These are phyloP conservation scores for Crithidia bombi DNA, from an alignment of 208 protist genomes.

Conservation along the genomic window DNA sequence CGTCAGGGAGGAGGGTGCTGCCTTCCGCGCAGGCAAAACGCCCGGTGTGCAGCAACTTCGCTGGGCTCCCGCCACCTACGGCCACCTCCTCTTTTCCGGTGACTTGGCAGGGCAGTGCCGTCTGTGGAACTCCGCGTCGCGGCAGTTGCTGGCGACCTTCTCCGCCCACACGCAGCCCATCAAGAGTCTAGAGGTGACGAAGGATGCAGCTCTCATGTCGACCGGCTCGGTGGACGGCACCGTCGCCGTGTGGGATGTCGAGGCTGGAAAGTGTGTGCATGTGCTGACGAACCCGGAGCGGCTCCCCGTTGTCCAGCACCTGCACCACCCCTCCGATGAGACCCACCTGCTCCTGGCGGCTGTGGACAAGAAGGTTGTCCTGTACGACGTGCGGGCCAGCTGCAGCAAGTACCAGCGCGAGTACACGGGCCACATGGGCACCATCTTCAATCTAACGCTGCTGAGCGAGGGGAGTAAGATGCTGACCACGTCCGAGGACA, in stretches of 20 bases:
- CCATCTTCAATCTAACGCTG: slow-evolving; percentile 96
- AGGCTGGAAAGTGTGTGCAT: slow-evolving; percentile 72
- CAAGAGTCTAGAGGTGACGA: slow-evolving; percentile 90
- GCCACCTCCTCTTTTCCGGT: slow-evolving; percentile 94
- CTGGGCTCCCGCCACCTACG: slow-evolving; percentile 91
- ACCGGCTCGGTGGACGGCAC: slow-evolving; percentile 90
- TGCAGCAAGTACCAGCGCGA: slow-evolving; percentile 70
- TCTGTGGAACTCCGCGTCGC: slow-evolving; percentile 88
- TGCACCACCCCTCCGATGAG: slow-evolving; percentile 73
- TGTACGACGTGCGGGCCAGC: slow-evolving; percentile 91
- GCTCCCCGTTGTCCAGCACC: slow-evolving; percentile 71
- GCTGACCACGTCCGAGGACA: slow-evolving; percentile 96
- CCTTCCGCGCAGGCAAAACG: not conserved
- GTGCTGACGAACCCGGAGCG: slow-evolving; percentile 74
- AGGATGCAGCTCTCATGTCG: slow-evolving; percentile 89
- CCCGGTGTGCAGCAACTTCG: slow-evolving; percentile 88
- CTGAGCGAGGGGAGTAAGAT: slow-evolving; percentile 93
- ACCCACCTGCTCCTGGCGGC: slow-evolving; percentile 61
- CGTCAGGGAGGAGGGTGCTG: not conserved
- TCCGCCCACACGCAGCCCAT: slow-evolving; percentile 91
- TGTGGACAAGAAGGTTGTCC: slow-evolving; percentile 66
- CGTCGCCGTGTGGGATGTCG: slow-evolving; percentile 95
- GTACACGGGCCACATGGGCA: slow-evolving; percentile 97
- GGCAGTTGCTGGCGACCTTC: slow-evolving; percentile 91
- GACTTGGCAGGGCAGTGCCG: slow-evolving; percentile 87